Percentiles rank a stretch among this genome's conserved stretches.
Conservation (phyloP, 139 green algal species). For the Trebouxia sp. region DNA sequence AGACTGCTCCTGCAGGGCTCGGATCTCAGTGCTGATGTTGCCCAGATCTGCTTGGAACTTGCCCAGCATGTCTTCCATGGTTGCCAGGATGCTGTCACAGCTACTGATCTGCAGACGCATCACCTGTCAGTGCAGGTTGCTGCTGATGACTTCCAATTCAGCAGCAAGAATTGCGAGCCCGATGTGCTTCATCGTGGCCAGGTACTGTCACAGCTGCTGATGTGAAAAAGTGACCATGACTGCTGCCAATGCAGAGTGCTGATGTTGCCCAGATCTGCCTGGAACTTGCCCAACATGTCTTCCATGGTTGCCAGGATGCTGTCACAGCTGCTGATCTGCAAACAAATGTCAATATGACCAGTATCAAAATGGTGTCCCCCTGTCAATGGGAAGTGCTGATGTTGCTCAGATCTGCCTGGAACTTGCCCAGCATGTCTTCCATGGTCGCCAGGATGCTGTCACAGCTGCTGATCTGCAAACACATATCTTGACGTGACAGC, state of each 20-base stretch:
- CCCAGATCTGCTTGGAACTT: constrained; percentile 86
- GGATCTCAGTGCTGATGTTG: constrained; percentile 77
- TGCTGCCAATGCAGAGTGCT: neutral
- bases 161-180: constrained; percentile 46
- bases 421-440: constrained; percentile 74
- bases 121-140: neutral
- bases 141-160: too few relatives aligned
- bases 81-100: constrained; percentile 86
- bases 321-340: neutral
- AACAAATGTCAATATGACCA: neutral
- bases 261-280: neutral
- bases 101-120: constrained; percentile 70
- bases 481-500: neutral
- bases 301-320: constrained; percentile 86
- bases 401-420: neutral
- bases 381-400: neutral
- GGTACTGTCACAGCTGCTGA: constrained; percentile 34
- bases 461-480: constrained; percentile 80
- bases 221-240: neutral
- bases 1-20: constrained; percentile 82
- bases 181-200: constrained; percentile 83
- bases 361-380: too few relatives aligned
- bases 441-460: constrained; percentile 85
- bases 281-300: constrained; percentile 58
- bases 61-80: constrained; percentile 89